phyloP scores from a whole-genome alignment of 352 stramenopile species.

The Phytophthora boehmeriae region DNA sequence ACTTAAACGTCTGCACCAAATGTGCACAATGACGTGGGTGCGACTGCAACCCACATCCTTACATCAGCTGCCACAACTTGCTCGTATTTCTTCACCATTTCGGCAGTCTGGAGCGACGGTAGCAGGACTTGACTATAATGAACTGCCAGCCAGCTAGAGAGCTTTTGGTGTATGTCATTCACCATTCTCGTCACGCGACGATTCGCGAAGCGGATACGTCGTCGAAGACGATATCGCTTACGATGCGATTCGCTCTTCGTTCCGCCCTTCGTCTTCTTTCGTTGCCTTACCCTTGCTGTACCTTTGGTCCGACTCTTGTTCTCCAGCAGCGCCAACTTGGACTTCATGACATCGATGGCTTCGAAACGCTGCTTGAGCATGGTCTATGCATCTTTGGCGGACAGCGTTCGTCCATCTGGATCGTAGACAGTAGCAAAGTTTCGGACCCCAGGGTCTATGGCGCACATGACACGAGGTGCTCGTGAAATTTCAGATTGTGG shows the following conservation, averaged over 20 bases:
- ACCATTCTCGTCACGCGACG: constrained; percentile 2
- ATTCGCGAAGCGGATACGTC: not conserved
- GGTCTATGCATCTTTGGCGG: not conserved
- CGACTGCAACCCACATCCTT: too few relatives aligned
- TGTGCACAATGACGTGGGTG: too few relatives aligned
- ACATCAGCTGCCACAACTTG: too few relatives aligned
- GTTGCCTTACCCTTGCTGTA: not conserved
- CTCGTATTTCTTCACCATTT: constrained; percentile 8
- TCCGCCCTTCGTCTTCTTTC: not conserved
- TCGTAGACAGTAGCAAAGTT: not conserved
- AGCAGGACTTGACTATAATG: constrained; percentile 6
- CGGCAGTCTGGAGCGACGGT: constrained; percentile 2
- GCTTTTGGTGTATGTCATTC: constrained; percentile 16
- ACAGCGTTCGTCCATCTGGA: not conserved
- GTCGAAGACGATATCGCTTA: constrained; percentile 2
- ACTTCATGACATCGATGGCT: too few relatives aligned
- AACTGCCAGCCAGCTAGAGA: constrained; percentile 5
- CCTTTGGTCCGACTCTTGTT: not conserved
- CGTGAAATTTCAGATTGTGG: not conserved
- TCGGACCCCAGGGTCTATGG: not conserved
- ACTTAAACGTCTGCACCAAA: too few relatives aligned
- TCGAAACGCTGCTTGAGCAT: too few relatives aligned
- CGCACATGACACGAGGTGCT: not conserved
- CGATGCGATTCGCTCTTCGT: too few relatives aligned
- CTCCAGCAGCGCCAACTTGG: too few relatives aligned